phyloP scores from a whole-genome alignment of 1,284 basidiomycete genomes.

The Inonotus hispidus region DNA sequence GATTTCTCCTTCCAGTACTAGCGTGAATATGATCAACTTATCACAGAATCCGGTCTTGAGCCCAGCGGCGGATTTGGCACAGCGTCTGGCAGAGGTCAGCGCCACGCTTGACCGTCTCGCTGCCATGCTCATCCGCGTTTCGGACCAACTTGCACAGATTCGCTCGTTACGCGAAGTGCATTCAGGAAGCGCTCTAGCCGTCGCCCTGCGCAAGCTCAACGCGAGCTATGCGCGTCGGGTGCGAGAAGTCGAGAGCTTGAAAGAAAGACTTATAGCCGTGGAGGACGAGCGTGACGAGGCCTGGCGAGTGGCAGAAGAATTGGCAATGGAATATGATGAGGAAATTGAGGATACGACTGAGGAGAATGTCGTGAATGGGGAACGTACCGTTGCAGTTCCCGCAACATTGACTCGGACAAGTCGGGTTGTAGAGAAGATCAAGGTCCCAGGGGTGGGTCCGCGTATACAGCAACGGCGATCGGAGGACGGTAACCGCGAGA shows the following conservation, averaged over 20 bases:
- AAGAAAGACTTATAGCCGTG: constrained; percentile 44
- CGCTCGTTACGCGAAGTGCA: constrained; percentile 55
- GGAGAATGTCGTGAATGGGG: constrained; percentile 24
- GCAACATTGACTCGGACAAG: constrained; percentile 41
- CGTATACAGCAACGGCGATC: constrained; percentile 21
- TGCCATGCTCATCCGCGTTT: constrained; percentile 39
- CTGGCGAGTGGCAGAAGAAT: constrained; percentile 67
- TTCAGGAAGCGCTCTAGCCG: constrained; percentile 64
- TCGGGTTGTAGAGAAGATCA: constrained; percentile 9
- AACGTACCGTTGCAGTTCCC: constrained; percentile 25
- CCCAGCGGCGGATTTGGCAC: constrained; percentile 32
- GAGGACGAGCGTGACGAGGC: constrained; percentile 74
- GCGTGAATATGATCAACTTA: background rate
- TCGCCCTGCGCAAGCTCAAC: constrained; percentile 74
- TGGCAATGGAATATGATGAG: constrained; percentile 58
- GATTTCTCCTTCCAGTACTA: constrained; percentile 22
- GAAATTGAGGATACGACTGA: constrained; percentile 28
- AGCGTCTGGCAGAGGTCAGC: constrained; percentile 52
- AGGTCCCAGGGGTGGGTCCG: constrained; percentile 34
- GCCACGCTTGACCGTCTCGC: constrained; percentile 7
- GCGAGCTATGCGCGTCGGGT: constrained; percentile 61
- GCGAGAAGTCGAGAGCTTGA: constrained; percentile 45
- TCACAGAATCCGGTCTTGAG: constrained; percentile 15
- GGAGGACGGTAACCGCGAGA: background rate
- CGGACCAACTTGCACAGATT: constrained; percentile 62